Percentiles rank a stretch among this genome's conserved stretches.
Evolutionary conservation across 345 rosid genomes (phyloP).

Genomic region (Anastatica hierochuntica): DNA sequence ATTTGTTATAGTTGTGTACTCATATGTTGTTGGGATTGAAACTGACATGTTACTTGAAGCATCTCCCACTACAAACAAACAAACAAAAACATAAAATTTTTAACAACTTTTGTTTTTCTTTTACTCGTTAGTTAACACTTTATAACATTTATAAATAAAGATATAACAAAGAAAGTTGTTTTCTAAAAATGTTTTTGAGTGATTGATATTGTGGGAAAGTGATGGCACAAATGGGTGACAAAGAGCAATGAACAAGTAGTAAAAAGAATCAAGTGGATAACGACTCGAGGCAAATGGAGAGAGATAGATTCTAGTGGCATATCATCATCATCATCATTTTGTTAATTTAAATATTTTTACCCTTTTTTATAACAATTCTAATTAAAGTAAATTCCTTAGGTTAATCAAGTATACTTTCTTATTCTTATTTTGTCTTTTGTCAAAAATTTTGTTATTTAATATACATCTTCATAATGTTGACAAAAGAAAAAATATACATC

Average conservation of each 20-base stretch:
- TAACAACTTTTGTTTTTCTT: no score
- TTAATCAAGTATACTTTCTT: conserved; percentile 18
- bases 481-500: no score
- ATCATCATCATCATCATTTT: conserved; percentile 5
- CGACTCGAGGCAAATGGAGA: conserved; percentile 6
- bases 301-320: conserved; percentile 22
- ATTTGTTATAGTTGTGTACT: conserved; percentile 24
- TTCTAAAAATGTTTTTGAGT: no score
- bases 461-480: no score
- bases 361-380: neutral
- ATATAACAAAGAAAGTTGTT: no score
- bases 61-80: conserved; percentile 22
- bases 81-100: neutral
- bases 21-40: conserved; percentile 35
- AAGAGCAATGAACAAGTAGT: no score
- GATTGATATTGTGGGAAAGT: no score
- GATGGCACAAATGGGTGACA: neutral
- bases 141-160: no score
- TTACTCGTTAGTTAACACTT: no score
- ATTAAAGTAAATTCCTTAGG: conserved; percentile 1
- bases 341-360: neutral
- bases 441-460: no score
- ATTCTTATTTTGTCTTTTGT: no score
- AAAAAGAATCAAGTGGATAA: no score
- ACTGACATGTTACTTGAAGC: conserved; percentile 18